Evolutionary conservation across 371 early-diverging fungal species (phyloP).

Genomic region (Gilbertella persicaria): DNA sequence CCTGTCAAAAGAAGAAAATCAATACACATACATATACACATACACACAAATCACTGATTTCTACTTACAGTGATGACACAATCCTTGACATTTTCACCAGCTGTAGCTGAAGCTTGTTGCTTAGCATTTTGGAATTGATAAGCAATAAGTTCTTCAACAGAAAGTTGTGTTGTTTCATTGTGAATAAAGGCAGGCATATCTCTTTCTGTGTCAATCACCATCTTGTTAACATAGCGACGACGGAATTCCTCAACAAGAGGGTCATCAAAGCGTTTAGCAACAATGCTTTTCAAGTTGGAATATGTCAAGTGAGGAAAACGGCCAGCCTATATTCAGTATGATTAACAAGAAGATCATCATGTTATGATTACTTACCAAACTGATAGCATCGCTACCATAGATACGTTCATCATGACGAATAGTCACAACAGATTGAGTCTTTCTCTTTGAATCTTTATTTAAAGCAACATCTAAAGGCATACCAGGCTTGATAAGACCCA

Average conservation of each 20-base stretch:
- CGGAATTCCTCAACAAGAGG: conserved; percentile 69
- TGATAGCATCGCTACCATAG: conserved; percentile 88
- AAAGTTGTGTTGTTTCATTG: conserved; percentile 52
- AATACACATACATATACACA: not conserved
- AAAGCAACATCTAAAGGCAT: conserved; percentile 91
- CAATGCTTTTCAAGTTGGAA: conserved; percentile 77
- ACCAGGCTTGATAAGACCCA: conserved; percentile 90
- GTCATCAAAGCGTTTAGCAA: conserved; percentile 79
- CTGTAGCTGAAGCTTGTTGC: conserved; percentile 78
- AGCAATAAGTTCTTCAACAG: conserved; percentile 90
- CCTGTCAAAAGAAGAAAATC: conserved; percentile 40
- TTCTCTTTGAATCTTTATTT: conserved; percentile 94
- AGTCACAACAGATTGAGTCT: conserved; percentile 84
- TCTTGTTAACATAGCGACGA: conserved; percentile 67
- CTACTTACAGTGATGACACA: conserved; percentile 84
- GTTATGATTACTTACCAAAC: conserved; percentile 61
- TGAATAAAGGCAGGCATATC: conserved; percentile 67
- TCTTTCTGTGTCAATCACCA: conserved; percentile 69
- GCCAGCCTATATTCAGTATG: conserved; percentile 60
- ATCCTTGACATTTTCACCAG: conserved; percentile 79
- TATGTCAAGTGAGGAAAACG: conserved; percentile 86
- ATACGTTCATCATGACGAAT: conserved; percentile 80
- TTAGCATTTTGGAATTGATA: conserved; percentile 92
- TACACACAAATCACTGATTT: not conserved
- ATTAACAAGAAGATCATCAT: not conserved